Evolutionary conservation across 169 alveolate species (phyloP), one percentile per base, ranked within the genome.

Genomic region (Plasmodium cynomolgi): DNA sequence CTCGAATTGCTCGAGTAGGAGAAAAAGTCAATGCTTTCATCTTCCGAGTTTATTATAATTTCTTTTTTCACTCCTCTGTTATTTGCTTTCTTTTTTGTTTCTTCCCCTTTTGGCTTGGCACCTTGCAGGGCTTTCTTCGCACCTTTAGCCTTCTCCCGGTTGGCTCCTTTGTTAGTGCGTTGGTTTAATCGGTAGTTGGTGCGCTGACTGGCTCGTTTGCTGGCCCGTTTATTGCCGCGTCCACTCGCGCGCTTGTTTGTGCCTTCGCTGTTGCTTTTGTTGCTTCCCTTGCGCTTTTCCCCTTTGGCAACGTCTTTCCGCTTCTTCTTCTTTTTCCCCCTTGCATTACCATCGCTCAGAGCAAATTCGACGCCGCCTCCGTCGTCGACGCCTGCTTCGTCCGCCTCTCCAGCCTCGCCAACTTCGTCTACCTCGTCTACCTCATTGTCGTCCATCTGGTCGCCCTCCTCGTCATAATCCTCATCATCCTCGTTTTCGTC

Each of bases 11-110:
- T 81, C 4, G 90, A 88, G 34, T 77, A 37, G 20, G 94, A 79
- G 71, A 7, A 33, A 31, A 26, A 50, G 37, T 88, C 80, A 41
- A 58, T 81, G 50, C 90, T 90, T 15, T 88, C 83, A 34, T 79
- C 85, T 20, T 79, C 93, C 8, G 84, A 71, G 50, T 73, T 41
- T 47, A 84, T 74, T 74, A 84, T 41, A 9, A 84, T 73, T 73
- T 84, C 79, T 50, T 23, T 44, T 74, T 71, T 71, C 31, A 23
- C 80, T 50, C 34, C 47, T 26, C n/a, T 11, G n/a, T 0, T 68
- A 5, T 2, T 8, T 26, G 37, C 4, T 23, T 68, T 68, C 39
- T 68, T 68, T 68, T 68, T 37, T 31, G 62, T 54, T 62, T 62
- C 71, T 77, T 41, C 72, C 71, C 37, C 74, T 26, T 17, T 72